Percentiles rank a stretch among this genome's conserved stretches.
Evolutionary conservation across 768 basidiomycete species (phyloP).

Genomic region (Sarcomyxa edulis): DNA sequence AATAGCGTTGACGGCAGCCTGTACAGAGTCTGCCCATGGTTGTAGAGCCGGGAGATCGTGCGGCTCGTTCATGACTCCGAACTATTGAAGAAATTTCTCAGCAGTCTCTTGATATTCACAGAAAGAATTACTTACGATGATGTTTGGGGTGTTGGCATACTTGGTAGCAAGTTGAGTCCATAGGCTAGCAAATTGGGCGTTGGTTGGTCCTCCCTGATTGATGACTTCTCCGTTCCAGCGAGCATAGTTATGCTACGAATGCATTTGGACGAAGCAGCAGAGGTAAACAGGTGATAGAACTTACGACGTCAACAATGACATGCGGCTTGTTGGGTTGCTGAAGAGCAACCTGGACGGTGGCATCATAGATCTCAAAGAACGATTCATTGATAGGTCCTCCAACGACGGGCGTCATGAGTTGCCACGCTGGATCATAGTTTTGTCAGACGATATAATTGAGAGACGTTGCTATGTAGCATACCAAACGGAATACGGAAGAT

Average conservation of each 20-base stretch:
- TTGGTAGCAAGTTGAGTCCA: conserved; percentile 49
- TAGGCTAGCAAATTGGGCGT: conserved; percentile 43
- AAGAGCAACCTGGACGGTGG: conserved; percentile 41
- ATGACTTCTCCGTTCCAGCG: conserved; percentile 53
- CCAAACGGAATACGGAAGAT: conserved; percentile 37
- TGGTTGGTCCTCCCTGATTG: conserved; percentile 52
- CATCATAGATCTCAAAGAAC: conserved; percentile 42
- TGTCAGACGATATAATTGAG: conserved; percentile 8
- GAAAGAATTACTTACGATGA: conserved; percentile 30
- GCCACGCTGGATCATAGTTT: conserved; percentile 35
- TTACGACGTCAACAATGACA: conserved; percentile 46
- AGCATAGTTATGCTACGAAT: conserved; percentile 50
- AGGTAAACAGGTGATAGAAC: conserved; percentile 7
- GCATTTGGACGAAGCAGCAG: neutral
- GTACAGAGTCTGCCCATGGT: conserved; percentile 43
- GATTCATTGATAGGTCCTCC: conserved; percentile 40
- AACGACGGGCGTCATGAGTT: conserved; percentile 43
- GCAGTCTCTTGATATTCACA: neutral
- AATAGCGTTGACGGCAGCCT: conserved; percentile 55
- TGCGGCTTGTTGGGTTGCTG: conserved; percentile 33
- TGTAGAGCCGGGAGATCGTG: conserved; percentile 42
- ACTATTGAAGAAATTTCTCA: conserved; percentile 10
- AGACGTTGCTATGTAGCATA: conserved; percentile 14
- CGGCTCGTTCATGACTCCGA: conserved; percentile 52
- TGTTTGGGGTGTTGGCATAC: conserved; percentile 33